Conservation (phyloP, 768 basidiomycete species). For the Agaricus sinodeliciosus region DNA sequence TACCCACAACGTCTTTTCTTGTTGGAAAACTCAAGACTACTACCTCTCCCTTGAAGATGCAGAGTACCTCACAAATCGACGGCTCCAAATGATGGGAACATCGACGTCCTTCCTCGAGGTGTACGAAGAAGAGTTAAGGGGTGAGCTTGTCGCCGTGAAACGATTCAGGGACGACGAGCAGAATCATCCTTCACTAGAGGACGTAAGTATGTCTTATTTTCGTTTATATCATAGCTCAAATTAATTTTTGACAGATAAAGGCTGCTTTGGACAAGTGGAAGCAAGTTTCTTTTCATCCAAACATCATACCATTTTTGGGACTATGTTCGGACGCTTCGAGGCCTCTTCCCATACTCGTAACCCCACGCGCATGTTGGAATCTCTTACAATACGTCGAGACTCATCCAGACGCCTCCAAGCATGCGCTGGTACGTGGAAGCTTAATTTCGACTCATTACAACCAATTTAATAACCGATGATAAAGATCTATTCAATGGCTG, state of each 20-base stretch:
- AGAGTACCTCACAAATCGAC: neutral
- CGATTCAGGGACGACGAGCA: neutral
- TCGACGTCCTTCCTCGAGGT: neutral
- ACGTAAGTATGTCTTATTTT: neutral
- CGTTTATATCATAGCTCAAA: neutral
- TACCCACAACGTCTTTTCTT: too few species aligned
- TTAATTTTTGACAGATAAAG: neutral
- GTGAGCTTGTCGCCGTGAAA: neutral
- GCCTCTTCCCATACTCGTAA: neutral
- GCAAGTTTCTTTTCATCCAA: neutral
- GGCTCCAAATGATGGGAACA: neutral
- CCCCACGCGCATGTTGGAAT: neutral
- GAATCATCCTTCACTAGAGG: neutral
- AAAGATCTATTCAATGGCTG: neutral
- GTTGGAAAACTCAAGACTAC: too few species aligned
- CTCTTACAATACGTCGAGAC: neutral
- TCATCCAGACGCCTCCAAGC: neutral
- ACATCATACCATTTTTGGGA: neutral
- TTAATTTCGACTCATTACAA: neutral
- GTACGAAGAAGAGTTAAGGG: neutral
- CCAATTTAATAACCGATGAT: neutral
- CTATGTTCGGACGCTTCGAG: neutral
- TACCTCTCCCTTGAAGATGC: neutral
- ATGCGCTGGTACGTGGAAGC: neutral
- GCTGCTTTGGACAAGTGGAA: neutral